Evolutionary conservation across 129 eudicot genomes (phyloP).

Genomic region (Artemisia annua): DNA sequence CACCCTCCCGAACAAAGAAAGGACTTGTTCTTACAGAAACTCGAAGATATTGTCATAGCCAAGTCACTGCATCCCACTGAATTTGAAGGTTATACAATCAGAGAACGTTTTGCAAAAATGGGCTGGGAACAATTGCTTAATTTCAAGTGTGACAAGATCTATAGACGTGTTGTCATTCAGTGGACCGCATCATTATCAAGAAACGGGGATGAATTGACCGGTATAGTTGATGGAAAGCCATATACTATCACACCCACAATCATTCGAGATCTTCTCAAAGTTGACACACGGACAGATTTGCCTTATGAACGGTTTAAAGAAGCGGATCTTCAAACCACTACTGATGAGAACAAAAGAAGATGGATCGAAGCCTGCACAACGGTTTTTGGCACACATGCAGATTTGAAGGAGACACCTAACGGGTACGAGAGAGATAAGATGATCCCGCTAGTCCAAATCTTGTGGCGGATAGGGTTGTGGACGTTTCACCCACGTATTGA

Average conservation of each 20-base stretch:
- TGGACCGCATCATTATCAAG: not conserved
- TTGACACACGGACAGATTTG: not conserved
- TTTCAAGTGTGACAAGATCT: not conserved
- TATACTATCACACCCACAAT: not conserved
- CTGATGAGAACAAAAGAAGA: not conserved
- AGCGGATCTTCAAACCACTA: not conserved
- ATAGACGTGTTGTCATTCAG: too few species aligned
- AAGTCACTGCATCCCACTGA: slow-evolving; percentile 1
- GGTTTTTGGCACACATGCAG: not conserved
- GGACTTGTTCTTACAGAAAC: not conserved
- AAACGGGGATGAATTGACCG: slow-evolving; percentile 10
- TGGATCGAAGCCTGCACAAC: not conserved
- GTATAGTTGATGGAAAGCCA: slow-evolving; percentile 2
- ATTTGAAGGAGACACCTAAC: too few species aligned
- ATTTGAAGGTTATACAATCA: slow-evolving; percentile 3
- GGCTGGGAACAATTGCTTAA: slow-evolving; percentile 20
- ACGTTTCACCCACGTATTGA: not conserved
- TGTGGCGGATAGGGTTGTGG: slow-evolving; percentile 2
- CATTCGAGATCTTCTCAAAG: too few species aligned
- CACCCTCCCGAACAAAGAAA: not conserved
- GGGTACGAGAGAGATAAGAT: not conserved
- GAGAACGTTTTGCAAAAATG: slow-evolving; percentile 12
- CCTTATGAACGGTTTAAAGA: not conserved
- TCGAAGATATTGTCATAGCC: not conserved
- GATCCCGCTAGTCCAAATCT: not conserved